A percentile compares a stretch with the other conserved stretches of the same genome.
phyloP scores from a whole-genome alignment of 2,329 filamentous ascomycete species.

The Hortaea werneckii region DNA sequence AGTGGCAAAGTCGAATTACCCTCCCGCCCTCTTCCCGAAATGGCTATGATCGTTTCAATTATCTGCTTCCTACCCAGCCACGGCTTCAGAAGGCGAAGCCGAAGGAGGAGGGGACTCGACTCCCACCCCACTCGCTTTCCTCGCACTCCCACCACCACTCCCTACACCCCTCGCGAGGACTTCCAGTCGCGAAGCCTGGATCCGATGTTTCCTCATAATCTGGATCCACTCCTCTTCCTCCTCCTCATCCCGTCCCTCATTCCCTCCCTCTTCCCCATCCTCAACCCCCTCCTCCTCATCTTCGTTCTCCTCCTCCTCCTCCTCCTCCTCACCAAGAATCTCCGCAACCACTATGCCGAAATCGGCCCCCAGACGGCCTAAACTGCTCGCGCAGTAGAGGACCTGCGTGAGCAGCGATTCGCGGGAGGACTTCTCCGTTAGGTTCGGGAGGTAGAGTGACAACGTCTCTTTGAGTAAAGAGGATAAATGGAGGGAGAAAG shows the following conservation, averaged over 20 bases:
- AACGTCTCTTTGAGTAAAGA: constrained; percentile 71
- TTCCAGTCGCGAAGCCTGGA: constrained; percentile 55
- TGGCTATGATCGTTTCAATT: too few relatives aligned
- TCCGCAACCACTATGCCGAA: constrained; percentile 79
- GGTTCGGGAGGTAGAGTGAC: constrained; percentile 64
- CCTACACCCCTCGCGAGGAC: constrained; percentile 25
- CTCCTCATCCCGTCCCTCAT: constrained; percentile 39
- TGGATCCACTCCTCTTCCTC: constrained; percentile 66
- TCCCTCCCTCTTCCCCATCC: constrained; percentile 41
- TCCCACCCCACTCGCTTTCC: constrained; percentile 47
- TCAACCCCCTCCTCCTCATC: constrained; percentile 39
- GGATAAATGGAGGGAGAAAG: constrained; percentile 75
- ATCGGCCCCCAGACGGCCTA: constrained; percentile 82
- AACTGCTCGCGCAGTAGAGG: constrained; percentile 81
- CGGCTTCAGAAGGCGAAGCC: not conserved
- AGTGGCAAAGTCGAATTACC: too few relatives aligned
- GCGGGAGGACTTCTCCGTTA: constrained; percentile 66
- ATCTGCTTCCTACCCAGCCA: not conserved
- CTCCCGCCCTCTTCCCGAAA: too few relatives aligned
- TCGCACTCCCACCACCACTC: constrained; percentile 17
- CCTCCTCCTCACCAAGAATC: constrained; percentile 39
- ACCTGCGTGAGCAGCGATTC: constrained; percentile 90
- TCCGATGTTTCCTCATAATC: constrained; percentile 75
- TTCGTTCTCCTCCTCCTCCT: constrained; percentile 42
- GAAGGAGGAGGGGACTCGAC: constrained; percentile 18